Evolutionary conservation across 768 basidiomycete species (phyloP).

Genomic region (Termitomyces sp.): DNA sequence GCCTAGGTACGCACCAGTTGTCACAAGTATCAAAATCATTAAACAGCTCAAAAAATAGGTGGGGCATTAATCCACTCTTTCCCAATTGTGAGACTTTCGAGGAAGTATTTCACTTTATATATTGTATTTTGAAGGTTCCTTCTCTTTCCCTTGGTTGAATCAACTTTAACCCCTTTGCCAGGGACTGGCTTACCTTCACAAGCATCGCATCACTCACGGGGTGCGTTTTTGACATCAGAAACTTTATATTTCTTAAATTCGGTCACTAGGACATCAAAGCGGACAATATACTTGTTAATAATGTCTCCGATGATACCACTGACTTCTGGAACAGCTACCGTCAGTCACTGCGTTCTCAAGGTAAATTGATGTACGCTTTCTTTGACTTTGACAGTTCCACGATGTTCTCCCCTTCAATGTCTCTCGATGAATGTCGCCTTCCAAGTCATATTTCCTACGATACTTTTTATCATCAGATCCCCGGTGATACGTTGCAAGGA

Average conservation of each 20-base stretch:
- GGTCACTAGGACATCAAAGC: constrained; percentile 12
- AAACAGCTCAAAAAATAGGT: neutral
- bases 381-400: constrained; percentile 21
- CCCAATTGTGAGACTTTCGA: neutral
- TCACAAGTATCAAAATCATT: neutral
- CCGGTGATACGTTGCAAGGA: constrained; percentile 18
- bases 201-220: constrained; percentile 15
- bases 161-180: constrained; percentile 1
- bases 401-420: constrained; percentile 12
- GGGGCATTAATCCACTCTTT: constrained; percentile 13
- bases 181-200: constrained; percentile 18
- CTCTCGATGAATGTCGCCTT: constrained; percentile 10
- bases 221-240: constrained; percentile 5
- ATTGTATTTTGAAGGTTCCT: neutral
- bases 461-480: neutral
- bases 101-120: no score
- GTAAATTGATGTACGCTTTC: constrained; percentile 16
- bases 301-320: neutral
- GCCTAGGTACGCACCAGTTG: constrained; percentile 17
- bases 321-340: neutral
- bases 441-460: neutral
- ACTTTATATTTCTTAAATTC: no score
- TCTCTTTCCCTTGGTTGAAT: no score
- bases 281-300: constrained; percentile 17
- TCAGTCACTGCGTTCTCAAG: constrained; percentile 6